Evolutionary conservation across 129 eudicot species (phyloP).

Genomic region (Lactuca saligna): DNA sequence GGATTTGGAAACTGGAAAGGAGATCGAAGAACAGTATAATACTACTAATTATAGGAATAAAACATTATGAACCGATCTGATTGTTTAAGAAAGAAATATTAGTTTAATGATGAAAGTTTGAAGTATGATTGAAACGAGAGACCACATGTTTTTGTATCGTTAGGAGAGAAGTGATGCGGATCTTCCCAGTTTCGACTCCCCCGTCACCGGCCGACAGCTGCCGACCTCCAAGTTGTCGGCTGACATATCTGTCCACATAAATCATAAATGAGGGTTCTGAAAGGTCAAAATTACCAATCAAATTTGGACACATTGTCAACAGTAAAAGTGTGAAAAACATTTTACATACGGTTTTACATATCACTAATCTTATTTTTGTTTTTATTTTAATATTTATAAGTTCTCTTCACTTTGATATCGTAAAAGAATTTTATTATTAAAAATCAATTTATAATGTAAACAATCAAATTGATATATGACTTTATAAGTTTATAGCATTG

Average conservation of each 20-base stretch:
- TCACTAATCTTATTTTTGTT: too few species aligned
- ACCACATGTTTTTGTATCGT: constrained; percentile 16
- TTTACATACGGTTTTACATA: neutral
- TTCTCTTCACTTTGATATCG: too few species aligned
- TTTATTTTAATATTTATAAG: too few species aligned
- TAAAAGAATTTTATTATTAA: too few species aligned
- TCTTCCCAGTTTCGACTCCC: constrained; percentile 44
- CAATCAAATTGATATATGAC: too few species aligned
- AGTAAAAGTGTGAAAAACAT: neutral
- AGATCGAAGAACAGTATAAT: constrained; percentile 22
- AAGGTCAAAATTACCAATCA: constrained; percentile 17
- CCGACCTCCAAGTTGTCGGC: constrained; percentile 88
- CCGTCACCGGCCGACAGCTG: constrained; percentile 87
- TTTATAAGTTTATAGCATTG: too few species aligned
- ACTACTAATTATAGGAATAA: constrained; percentile 2
- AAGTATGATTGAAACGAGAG: constrained; percentile 1
- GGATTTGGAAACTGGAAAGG: neutral
- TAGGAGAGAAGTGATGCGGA: neutral
- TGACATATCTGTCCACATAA: constrained; percentile 45
- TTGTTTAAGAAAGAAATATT: neutral
- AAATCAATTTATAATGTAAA: too few species aligned
- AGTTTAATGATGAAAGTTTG: neutral
- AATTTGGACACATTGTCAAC: constrained; percentile 20
- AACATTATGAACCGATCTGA: constrained; percentile 6
- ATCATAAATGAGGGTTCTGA: constrained; percentile 15